Conservation (phyloP, 495 filamentous ascomycete genomes). For the Podospora comata region DNA sequence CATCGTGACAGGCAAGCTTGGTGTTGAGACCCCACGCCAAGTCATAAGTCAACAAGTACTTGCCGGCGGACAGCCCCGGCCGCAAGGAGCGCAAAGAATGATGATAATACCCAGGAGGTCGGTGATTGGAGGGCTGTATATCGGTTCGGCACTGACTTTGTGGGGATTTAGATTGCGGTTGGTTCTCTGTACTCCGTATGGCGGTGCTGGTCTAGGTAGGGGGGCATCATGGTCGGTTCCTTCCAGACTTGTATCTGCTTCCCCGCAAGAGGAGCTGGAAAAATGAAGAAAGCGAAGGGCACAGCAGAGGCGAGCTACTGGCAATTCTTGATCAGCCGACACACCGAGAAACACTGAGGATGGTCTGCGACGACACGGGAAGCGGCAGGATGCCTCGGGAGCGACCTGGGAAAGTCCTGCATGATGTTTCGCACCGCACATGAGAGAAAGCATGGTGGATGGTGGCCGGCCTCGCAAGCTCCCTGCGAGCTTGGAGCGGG, state of each 20-base stretch:
- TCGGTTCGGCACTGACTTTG: not conserved
- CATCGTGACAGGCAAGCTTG: not conserved
- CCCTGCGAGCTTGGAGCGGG: conserved; percentile 3
- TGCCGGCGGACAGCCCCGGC: not conserved
- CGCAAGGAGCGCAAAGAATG: not conserved
- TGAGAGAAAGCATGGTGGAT: not conserved
- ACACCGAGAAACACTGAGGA: conserved; percentile 6
- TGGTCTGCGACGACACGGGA: conserved; percentile 16
- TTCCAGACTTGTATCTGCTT: not conserved
- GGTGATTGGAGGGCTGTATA: not conserved
- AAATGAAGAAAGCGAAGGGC: not conserved
- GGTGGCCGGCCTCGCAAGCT: not conserved
- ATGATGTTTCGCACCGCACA: conserved; percentile 21
- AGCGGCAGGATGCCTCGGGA: conserved; percentile 18
- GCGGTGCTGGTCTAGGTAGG: not conserved
- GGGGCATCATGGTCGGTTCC: not conserved
- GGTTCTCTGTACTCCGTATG: not conserved
- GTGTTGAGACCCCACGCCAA: not conserved
- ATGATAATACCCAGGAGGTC: not conserved
- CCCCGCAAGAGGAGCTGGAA: not conserved
- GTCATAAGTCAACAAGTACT: not conserved
- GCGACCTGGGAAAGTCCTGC: conserved; percentile 17
- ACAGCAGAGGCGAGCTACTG: not conserved
- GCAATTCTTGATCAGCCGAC: not conserved
- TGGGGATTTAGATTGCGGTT: not conserved